phyloP scores from a whole-genome alignment of 2,329 filamentous ascomycete genomes.

The Fusarium torreyae region DNA sequence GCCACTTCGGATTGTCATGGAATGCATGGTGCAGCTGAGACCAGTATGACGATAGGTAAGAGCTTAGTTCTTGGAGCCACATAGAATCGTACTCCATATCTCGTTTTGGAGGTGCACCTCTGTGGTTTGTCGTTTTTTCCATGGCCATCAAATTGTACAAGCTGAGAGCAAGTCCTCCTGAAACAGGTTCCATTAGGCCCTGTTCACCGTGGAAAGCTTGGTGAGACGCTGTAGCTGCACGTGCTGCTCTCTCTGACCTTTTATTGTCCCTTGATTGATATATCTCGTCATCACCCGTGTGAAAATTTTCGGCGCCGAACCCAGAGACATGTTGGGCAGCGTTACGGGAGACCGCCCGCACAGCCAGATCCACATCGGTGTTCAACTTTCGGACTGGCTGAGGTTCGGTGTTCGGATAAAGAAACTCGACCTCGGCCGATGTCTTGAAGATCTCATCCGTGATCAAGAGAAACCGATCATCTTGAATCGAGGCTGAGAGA shows the following conservation, averaged over 20 bases:
- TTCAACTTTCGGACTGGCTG: not conserved
- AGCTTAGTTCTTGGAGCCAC: constrained; percentile 30
- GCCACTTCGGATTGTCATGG: constrained; percentile 16
- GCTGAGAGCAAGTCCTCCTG: not conserved
- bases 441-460: constrained; percentile 6
- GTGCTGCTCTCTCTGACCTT: not conserved
- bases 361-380: constrained; percentile 17
- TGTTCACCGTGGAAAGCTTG: not conserved
- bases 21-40: constrained; percentile 36
- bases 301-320: constrained; percentile 42
- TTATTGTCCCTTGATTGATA: constrained; percentile 32
- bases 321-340: constrained; percentile 29
- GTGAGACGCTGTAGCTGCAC: constrained; percentile 5
- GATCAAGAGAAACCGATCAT: constrained; percentile 57
- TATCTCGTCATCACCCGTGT: constrained; percentile 12
- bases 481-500: constrained; percentile 59
- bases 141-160: constrained; percentile 4
- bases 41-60: constrained; percentile 22
- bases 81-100: constrained; percentile 28
- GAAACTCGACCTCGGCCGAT: constrained; percentile 17
- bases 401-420: constrained; percentile 10
- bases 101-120: not conserved
- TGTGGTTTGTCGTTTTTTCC: not conserved
- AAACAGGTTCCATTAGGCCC: not conserved
- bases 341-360: constrained; percentile 31